Conservation (phyloP, 352 stramenopile genomes). For the Phytopythium ostracodes region DNA sequence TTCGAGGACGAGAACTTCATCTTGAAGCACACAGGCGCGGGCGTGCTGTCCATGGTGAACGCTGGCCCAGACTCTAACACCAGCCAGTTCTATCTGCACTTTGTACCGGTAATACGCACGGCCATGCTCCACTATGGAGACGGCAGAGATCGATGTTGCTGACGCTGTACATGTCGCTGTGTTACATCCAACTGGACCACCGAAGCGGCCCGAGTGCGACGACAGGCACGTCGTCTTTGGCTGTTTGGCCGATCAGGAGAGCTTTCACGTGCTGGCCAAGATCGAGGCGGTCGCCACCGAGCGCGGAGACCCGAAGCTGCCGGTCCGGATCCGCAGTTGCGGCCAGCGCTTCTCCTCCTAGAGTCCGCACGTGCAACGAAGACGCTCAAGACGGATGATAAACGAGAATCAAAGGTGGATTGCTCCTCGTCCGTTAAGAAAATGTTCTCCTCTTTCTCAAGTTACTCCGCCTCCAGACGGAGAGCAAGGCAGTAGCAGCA, state of each 20-base stretch:
- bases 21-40: constrained; percentile 80
- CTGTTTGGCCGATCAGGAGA: constrained; percentile 40
- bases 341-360: constrained; percentile 45
- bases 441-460: constrained; percentile 7
- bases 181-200: constrained; percentile 1
- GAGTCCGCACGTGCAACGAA: background rate
- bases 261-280: constrained; percentile 38
- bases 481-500: background rate
- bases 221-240: constrained; percentile 82
- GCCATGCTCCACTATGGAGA: too few species aligned
- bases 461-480: background rate
- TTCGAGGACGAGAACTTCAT: constrained; percentile 96
- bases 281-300: constrained; percentile 49
- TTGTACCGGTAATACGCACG: constrained; percentile 30
- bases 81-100: constrained; percentile 95
- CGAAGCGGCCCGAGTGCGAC: constrained; percentile 65
- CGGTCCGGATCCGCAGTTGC: constrained; percentile 36
- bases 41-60: constrained; percentile 95
- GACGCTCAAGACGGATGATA: background rate
- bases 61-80: constrained; percentile 93
- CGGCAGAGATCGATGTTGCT: too few species aligned
- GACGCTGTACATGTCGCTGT: background rate
- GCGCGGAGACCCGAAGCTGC: constrained; percentile 39
- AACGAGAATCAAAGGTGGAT: background rate
- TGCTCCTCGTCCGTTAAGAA: background rate